Conservation (phyloP, 768 basidiomycete genomes). For the Termitomyces sp. region DNA sequence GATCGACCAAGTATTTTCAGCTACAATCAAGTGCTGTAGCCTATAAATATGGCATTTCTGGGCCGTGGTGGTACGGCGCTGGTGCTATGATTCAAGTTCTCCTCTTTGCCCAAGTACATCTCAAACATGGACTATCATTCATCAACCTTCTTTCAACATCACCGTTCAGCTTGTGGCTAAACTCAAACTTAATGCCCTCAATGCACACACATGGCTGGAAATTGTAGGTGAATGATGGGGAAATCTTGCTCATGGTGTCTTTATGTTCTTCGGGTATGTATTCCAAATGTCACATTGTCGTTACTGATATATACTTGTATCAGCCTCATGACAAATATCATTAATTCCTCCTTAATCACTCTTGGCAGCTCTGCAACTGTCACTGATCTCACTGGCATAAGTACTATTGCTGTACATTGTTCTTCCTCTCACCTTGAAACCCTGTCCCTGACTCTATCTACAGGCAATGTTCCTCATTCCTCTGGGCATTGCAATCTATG, state of each 20-base stretch:
- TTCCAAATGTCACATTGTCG: no score
- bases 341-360: slow-evolving; percentile 83
- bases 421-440: no score
- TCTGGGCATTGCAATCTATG: slow-evolving; percentile 83
- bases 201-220: slow-evolving; percentile 89
- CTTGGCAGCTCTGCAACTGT: slow-evolving; percentile 87
- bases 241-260: slow-evolving; percentile 68
- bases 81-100: slow-evolving; percentile 86
- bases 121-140: no score
- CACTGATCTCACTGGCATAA: slow-evolving; percentile 84
- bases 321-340: slow-evolving; percentile 85
- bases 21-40: slow-evolving; percentile 81
- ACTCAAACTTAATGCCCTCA: slow-evolving; percentile 89
- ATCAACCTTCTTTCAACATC: no score
- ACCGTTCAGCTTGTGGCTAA: slow-evolving; percentile 82
- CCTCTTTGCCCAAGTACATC: slow-evolving; percentile 74
- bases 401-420: slow-evolving; percentile 65
- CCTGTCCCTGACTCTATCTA: not conserved
- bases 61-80: slow-evolving; percentile 90
- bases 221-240: slow-evolving; percentile 85
- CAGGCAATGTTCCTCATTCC: slow-evolving; percentile 90
- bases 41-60: slow-evolving; percentile 81
- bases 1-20: no score
- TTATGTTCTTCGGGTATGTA: slow-evolving; percentile 81
- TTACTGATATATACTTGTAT: no score